Evolutionary conservation across 2,329 filamentous ascomycete species (phyloP), one percentile per base, ranked within the genome.

Genomic region (Botrytis aclada): DNA sequence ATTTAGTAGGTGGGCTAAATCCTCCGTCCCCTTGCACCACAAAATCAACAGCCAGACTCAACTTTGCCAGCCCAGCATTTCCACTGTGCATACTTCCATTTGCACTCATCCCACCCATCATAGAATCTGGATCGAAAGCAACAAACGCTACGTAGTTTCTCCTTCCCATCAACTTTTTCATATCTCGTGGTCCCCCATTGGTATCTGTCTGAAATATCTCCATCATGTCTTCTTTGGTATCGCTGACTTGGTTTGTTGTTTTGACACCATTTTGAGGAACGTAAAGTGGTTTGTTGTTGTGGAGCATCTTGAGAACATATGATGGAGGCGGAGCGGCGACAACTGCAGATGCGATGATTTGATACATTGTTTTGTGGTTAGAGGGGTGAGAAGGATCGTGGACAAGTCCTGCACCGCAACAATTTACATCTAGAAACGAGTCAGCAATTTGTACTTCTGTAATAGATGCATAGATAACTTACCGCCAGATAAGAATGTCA

Each of bases 151-250:
- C 90, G 80, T 98, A 99, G 81, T 98, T 98, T 73, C 96, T 87
- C 60, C 95, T 87, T 0, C 92, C 94, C 94, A 99, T 99, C 69
- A 99, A 88, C 80, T 95, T 93, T 84, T 95, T 95, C 80, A 95
- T 86, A 82, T 98, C 95, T 64, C 95, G 88, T 0, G 90, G 86
- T 51, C 89, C 86, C n/a, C 96, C 95, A 71, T 91, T 93, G 25
- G 96, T 94, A 78, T 99, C 96, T 12, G 92, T 93, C 79, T 96
- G 94, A 87, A 99, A 99, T 77, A 99, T 97, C 85, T 99, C 96
- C 93, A 99, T 97, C 96, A 99, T 99, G 83, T 99, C 96, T 82
- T 99, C 96, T 83, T 99, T 98, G 64, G 96, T 99, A 81, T 99
- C 96, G 2, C 91, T 92, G 1, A 93, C 88, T 76, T 91, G 88